A percentile compares a stretch with the other conserved stretches of the same genome.
Evolutionary conservation across 2,329 filamentous ascomycete species (phyloP).

Genomic region (Ophiostoma triangulosporum): DNA sequence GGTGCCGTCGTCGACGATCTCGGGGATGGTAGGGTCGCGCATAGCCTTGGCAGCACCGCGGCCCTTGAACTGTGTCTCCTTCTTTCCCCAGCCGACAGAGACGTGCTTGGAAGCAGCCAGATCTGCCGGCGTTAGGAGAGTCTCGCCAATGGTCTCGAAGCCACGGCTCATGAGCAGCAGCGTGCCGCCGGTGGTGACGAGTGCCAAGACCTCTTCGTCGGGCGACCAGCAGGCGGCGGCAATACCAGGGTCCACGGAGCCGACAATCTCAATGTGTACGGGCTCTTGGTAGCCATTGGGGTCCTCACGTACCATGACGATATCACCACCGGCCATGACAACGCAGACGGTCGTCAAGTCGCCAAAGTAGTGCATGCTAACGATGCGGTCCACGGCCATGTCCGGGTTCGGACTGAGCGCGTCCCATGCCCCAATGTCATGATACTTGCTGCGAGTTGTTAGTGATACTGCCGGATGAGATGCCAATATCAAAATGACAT

Average conservation of each 20-base stretch:
- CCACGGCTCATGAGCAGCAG: constrained; percentile 85
- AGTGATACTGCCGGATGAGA: no score
- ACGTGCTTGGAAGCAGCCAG: constrained; percentile 84
- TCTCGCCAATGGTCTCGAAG: constrained; percentile 72
- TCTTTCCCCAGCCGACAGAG: constrained; percentile 95
- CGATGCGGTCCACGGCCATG: constrained; percentile 58
- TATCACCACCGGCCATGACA: constrained; percentile 80
- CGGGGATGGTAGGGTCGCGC: constrained; percentile 86
- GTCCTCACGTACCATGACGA: constrained; percentile 69
- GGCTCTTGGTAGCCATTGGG: constrained; percentile 35
- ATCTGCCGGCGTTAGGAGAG: constrained; percentile 59
- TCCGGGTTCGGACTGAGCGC: constrained; percentile 68
- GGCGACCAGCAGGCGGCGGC: constrained; percentile 84
- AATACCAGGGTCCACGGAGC: constrained; percentile 86
- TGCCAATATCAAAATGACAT: no score
- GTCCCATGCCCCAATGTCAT: constrained; percentile 71
- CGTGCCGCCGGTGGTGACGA: constrained; percentile 61
- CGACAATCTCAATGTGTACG: constrained; percentile 86
- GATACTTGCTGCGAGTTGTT: constrained; percentile 15
- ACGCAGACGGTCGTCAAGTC: constrained; percentile 68
- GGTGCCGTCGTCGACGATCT: constrained; percentile 74
- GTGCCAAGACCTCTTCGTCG: constrained; percentile 78
- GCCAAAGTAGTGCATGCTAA: constrained; percentile 73
- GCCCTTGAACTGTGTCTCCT: constrained; percentile 94
- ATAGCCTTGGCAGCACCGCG: constrained; percentile 76